These are phyloP conservation scores for Psilocybe mexicana DNA, from an alignment of 1,284 basidiomycete species.

Conservation along the genomic window DNA sequence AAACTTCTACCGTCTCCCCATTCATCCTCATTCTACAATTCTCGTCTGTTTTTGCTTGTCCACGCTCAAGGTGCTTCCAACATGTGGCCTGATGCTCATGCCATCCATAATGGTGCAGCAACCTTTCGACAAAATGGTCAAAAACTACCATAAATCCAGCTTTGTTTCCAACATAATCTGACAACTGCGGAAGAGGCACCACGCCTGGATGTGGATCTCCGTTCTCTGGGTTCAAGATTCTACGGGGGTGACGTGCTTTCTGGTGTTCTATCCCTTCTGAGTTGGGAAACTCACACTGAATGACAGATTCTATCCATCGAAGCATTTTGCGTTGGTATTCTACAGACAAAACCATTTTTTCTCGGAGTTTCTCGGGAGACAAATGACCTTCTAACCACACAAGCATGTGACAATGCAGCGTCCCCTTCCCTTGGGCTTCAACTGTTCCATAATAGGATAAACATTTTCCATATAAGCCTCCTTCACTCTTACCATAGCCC, in stretches of 20 bases:
- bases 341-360: constrained; percentile 3
- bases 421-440: constrained; percentile 20
- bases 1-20: constrained; percentile 3
- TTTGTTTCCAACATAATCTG: neutral
- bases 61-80: constrained; percentile 12
- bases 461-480: constrained; percentile 26
- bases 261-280: neutral
- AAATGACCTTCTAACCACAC: constrained; percentile 26
- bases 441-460: constrained; percentile 30
- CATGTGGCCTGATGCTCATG: constrained; percentile 14
- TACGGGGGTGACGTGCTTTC: neutral
- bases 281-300: constrained; percentile 10
- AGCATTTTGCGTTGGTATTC: neutral
- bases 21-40: constrained; percentile 16
- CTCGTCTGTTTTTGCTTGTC: constrained; percentile 4
- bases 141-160: constrained; percentile 6
- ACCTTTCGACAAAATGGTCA: constrained; percentile 1
- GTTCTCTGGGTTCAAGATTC: neutral
- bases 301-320: constrained; percentile 11
- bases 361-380: constrained; percentile 8
- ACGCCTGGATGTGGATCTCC: constrained; percentile 12
- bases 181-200: neutral
- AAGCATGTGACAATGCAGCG: constrained; percentile 24
- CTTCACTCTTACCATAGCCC: neutral
- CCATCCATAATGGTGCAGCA: constrained; percentile 10